These are phyloP conservation scores for Fomitopsis betulina DNA, from an alignment of 1,284 basidiomycete species.

Conservation along the genomic window DNA sequence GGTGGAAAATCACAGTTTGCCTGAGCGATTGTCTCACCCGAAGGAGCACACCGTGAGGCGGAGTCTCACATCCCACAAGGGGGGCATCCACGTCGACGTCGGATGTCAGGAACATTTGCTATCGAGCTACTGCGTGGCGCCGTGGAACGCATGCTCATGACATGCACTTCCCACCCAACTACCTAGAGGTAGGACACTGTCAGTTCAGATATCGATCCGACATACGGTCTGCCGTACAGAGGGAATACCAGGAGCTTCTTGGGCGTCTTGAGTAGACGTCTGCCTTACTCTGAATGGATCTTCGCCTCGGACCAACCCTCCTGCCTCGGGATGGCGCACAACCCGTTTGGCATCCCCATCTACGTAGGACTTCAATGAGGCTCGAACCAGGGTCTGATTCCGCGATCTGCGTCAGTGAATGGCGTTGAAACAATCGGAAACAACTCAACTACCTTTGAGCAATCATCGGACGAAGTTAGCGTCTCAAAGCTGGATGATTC, in stretches of 20 bases:
- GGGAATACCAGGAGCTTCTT: neutral
- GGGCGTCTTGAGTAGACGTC: neutral
- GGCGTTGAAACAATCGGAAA: neutral
- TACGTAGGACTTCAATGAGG: neutral
- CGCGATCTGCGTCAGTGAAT: neutral
- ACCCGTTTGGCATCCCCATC: too few relatives aligned
- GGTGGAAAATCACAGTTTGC: neutral
- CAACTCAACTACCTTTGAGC: neutral
- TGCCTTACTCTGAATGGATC: neutral
- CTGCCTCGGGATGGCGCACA: neutral
- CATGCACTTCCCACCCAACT: neutral
- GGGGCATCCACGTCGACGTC: neutral
- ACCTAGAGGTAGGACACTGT: neutral
- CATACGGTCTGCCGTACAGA: neutral
- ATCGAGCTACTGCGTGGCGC: neutral
- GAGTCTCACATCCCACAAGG: neutral
- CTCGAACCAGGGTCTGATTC: neutral
- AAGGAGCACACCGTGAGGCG: neutral
- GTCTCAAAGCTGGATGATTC: neutral
- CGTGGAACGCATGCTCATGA: neutral
- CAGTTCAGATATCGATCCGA: neutral
- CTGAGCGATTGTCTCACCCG: neutral
- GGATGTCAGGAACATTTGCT: neutral
- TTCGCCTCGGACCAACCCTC: neutral
- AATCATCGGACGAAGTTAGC: neutral